phyloP scores from a whole-genome alignment of 2,329 filamentous ascomycete species.

The Cladosporium phlei region DNA sequence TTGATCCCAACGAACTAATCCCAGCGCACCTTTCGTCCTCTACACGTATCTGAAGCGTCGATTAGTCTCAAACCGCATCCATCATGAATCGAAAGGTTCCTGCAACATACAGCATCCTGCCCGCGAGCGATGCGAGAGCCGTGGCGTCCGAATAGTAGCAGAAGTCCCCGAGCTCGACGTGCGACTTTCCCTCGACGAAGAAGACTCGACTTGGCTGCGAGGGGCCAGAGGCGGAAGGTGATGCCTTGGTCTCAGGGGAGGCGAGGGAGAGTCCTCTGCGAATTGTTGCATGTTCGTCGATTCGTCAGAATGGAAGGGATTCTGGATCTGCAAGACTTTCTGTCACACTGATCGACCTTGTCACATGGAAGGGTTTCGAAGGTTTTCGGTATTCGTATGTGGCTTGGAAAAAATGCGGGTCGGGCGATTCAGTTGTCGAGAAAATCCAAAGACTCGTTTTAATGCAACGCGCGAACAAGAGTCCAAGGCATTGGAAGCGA shows the following conservation, averaged over 20 bases:
- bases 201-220: slow-evolving; percentile 16
- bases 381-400: too few relatives aligned
- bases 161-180: slow-evolving; percentile 25
- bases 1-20: too few relatives aligned
- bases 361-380: too few relatives aligned
- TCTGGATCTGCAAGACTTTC: too few relatives aligned
- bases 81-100: not conserved
- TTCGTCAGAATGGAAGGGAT: slow-evolving; percentile 12
- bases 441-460: too few relatives aligned
- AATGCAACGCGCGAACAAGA: not conserved
- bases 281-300: slow-evolving; percentile 19
- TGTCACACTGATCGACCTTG: too few relatives aligned
- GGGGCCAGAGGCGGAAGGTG: slow-evolving; percentile 32
- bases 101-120: slow-evolving; percentile 50
- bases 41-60: slow-evolving; percentile 28
- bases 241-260: slow-evolving; percentile 21
- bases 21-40: slow-evolving; percentile 30
- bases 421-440: not conserved
- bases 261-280: slow-evolving; percentile 15
- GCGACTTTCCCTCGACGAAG: slow-evolving; percentile 18
- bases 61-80: not conserved
- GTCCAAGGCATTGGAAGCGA: slow-evolving; percentile 9
- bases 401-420: slow-evolving; percentile 7
- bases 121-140: slow-evolving; percentile 50
- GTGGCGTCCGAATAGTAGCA: slow-evolving; percentile 28